Conservation (phyloP, 1,284 basidiomycete genomes). For the Trametes sp. region DNA sequence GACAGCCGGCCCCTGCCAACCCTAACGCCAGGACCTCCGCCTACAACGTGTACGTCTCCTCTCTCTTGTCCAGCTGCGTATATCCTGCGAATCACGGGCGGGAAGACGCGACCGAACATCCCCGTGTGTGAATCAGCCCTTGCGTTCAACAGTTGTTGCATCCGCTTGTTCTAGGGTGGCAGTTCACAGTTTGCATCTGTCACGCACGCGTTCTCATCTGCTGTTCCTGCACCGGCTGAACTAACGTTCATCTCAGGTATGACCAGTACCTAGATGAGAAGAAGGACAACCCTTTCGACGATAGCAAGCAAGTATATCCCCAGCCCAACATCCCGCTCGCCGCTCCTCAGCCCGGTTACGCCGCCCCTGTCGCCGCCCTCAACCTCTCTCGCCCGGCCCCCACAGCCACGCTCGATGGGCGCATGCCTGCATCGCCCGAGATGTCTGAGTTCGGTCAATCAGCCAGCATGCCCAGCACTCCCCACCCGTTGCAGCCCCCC, state of each 20-base stretch:
- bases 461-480: slow-evolving; percentile 49
- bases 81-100: not conserved
- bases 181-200: not conserved
- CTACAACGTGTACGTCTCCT: slow-evolving; percentile 66
- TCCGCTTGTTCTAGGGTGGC: not conserved
- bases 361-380: slow-evolving; percentile 68
- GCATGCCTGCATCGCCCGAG: slow-evolving; percentile 42
- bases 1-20: slow-evolving; percentile 50
- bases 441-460: slow-evolving; percentile 51
- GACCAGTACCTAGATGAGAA: slow-evolving; percentile 64
- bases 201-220: not conserved
- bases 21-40: slow-evolving; percentile 59
- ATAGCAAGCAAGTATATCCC: slow-evolving; percentile 47
- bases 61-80: not conserved
- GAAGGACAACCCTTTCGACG: slow-evolving; percentile 53
- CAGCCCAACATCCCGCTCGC: slow-evolving; percentile 58
- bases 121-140: not conserved
- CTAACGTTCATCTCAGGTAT: slow-evolving; percentile 53
- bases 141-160: not conserved
- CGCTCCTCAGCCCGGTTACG: slow-evolving; percentile 76
- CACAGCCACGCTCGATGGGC: slow-evolving; percentile 47
- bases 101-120: not conserved
- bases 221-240: not conserved
- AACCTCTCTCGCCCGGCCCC: slow-evolving; percentile 59
- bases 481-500: slow-evolving; percentile 78